Percentiles rank a stretch among this genome's conserved stretches.
Conservation (phyloP, 2,329 filamentous ascomycete genomes). For the Coniochaeta prunicola region DNA sequence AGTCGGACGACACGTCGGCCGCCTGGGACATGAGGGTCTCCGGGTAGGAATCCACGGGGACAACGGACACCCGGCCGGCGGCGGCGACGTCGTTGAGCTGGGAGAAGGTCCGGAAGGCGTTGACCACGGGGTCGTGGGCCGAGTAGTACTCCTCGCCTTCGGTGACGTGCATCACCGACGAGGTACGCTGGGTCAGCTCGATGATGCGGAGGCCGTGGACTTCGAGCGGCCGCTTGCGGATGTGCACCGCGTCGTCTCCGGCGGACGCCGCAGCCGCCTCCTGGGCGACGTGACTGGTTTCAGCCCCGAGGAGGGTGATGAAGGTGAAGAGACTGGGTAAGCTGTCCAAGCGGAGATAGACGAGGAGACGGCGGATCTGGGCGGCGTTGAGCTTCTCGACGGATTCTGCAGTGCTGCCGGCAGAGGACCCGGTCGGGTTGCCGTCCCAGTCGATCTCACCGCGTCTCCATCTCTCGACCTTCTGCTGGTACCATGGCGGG, state of each 20-base stretch:
- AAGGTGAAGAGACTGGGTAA: constrained; percentile 77
- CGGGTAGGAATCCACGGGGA: constrained; percentile 70
- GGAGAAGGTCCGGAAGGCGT: constrained; percentile 84
- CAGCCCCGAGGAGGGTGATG: constrained; percentile 63
- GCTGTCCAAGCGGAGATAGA: constrained; percentile 79
- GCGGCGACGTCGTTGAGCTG: constrained; percentile 77
- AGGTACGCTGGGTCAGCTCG: constrained; percentile 81
- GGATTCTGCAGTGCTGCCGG: constrained; percentile 13
- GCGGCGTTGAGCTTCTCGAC: constrained; percentile 24
- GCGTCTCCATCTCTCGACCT: constrained; percentile 53
- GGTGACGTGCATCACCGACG: constrained; percentile 89
- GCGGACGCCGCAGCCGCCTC: constrained; percentile 9
- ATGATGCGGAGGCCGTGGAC: constrained; percentile 55
- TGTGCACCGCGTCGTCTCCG: constrained; percentile 8
- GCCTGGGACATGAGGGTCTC: constrained; percentile 68
- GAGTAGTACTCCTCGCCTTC: constrained; percentile 68
- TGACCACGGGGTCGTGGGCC: constrained; percentile 72
- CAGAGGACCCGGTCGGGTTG: constrained; percentile 27
- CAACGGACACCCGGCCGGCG: constrained; percentile 72
- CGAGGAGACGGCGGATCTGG: constrained; percentile 57
- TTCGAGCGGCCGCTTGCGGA: constrained; percentile 45
- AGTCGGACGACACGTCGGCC: constrained; percentile 61
- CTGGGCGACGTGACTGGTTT: constrained; percentile 12
- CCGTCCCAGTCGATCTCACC: constrained; percentile 85
- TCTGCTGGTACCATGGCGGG: constrained; percentile 53